Conservation (phyloP, 345 rosid genomes). For the Citrus cavaleriei region DNA sequence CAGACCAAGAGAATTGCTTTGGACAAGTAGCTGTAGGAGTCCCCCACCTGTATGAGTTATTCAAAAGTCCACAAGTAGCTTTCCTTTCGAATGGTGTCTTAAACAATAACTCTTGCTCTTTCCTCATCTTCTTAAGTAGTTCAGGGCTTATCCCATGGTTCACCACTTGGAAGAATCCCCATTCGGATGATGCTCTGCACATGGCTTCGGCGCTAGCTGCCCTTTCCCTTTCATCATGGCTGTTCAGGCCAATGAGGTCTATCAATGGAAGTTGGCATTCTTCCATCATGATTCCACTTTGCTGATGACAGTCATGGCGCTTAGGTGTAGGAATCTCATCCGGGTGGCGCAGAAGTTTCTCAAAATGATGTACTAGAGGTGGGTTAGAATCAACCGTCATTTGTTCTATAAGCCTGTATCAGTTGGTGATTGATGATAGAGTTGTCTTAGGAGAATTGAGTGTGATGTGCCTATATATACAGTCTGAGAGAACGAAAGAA, state of each 20-base stretch:
- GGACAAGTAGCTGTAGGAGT: conserved; percentile 43
- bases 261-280: conserved; percentile 60
- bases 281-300: background rate
- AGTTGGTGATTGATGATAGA: too few relatives aligned
- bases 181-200: conserved; percentile 46
- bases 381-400: conserved; percentile 30
- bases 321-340: background rate
- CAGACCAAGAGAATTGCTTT: conserved; percentile 61
- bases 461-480: background rate
- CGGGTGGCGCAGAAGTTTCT: conserved; percentile 11
- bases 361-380: conserved; percentile 35
- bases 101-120: conserved; percentile 46
- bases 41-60: conserved; percentile 69
- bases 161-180: conserved; percentile 76
- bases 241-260: conserved; percentile 36
- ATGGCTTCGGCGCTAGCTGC: conserved; percentile 37
- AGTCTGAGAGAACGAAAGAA: background rate
- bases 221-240: conserved; percentile 17
- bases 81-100: conserved; percentile 41
- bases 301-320: background rate
- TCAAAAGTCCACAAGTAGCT: conserved; percentile 34
- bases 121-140: conserved; percentile 41
- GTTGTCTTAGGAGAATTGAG: background rate
- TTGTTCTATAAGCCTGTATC: too few relatives aligned
- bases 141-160: conserved; percentile 53